Percentiles rank a stretch among this genome's conserved stretches.
Conservation (phyloP, 768 basidiomycete species). For the Lactarius pseudohatsudake region DNA sequence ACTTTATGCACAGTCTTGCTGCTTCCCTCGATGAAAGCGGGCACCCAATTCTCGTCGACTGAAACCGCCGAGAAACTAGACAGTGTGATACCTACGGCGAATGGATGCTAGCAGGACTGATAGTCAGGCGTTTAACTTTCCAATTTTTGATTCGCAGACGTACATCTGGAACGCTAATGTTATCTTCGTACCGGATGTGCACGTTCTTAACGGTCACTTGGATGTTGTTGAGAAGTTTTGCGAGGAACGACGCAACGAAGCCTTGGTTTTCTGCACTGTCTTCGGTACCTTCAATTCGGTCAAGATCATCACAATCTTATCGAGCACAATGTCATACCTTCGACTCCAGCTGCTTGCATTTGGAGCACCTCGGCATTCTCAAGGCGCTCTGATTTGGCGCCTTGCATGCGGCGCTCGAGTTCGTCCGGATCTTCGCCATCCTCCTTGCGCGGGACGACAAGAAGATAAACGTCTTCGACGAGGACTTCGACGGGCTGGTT, state of each 20-base stretch:
- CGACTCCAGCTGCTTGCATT: conserved; percentile 53
- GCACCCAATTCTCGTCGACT: conserved; percentile 83
- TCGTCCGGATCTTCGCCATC: conserved; percentile 73
- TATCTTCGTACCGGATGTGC: conserved; percentile 95
- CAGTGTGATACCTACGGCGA: conserved; percentile 87
- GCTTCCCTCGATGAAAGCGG: conserved; percentile 90
- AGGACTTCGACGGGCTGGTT: conserved; percentile 89
- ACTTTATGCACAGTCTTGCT: conserved; percentile 89
- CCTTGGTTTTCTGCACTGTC: conserved; percentile 73
- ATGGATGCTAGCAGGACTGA: conserved; percentile 70
- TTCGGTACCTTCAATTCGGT: conserved; percentile 30
- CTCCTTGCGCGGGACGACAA: conserved; percentile 80
- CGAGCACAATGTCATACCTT: conserved; percentile 41
- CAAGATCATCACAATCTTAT: not conserved
- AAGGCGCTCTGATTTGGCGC: conserved; percentile 84
- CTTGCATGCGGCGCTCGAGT: conserved; percentile 78
- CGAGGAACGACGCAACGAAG: conserved; percentile 75
- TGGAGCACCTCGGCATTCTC: conserved; percentile 85
- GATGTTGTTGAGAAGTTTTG: conserved; percentile 92
- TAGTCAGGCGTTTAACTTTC: conserved; percentile 6
- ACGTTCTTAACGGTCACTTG: conserved; percentile 96
- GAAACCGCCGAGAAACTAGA: conserved; percentile 87
- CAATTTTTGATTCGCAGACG: conserved; percentile 34
- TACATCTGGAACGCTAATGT: conserved; percentile 88
- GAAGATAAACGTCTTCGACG: conserved; percentile 92